A percentile compares a stretch with the other conserved stretches of the same genome.
Evolutionary conservation across 1,139 yeast species (phyloP).

Genomic region (Lizanozyma gosingica): DNA sequence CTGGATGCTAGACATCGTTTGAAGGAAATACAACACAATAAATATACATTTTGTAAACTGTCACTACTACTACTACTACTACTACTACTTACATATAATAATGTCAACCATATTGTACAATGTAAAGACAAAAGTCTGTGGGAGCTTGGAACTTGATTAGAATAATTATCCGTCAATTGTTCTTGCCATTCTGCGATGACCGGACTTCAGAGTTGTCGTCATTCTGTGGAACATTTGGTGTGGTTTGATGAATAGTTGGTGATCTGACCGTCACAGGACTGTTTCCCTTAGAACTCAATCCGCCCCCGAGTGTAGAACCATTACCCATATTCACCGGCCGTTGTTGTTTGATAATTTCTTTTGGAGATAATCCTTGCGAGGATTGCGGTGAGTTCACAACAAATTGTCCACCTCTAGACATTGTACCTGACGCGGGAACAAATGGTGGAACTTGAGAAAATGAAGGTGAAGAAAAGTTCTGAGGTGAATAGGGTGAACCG

Average conservation of each 20-base stretch:
- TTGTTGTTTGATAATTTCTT: constrained; percentile 17
- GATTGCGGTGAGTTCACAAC: constrained; percentile 22
- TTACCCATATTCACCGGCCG: constrained; percentile 6
- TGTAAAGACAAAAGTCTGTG: too few relatives aligned
- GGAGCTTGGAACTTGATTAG: too few relatives aligned
- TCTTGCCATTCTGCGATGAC: not conserved
- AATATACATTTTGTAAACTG: too few relatives aligned
- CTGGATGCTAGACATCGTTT: too few relatives aligned
- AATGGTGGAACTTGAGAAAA: constrained; percentile 2
- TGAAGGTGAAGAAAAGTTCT: constrained; percentile 9
- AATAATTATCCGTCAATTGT: too few relatives aligned
- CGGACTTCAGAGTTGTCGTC: not conserved
- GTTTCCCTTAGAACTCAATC: too few relatives aligned
- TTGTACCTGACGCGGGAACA: constrained; percentile 6
- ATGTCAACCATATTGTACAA: too few relatives aligned
- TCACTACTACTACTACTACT: too few relatives aligned
- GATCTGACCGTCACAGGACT: not conserved
- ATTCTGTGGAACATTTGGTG: not conserved
- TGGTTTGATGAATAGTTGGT: not conserved
- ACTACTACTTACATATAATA: too few relatives aligned
- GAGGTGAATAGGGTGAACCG: constrained; percentile 18
- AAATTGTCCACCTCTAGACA: constrained; percentile 10
- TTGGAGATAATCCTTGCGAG: constrained; percentile 26
- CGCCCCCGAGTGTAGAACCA: too few relatives aligned
- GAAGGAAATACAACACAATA: too few relatives aligned